A percentile compares a stretch with the other conserved stretches of the same genome.
Conservation (phyloP, 805 yeast species). For the Martiniozyma abietophila region DNA sequence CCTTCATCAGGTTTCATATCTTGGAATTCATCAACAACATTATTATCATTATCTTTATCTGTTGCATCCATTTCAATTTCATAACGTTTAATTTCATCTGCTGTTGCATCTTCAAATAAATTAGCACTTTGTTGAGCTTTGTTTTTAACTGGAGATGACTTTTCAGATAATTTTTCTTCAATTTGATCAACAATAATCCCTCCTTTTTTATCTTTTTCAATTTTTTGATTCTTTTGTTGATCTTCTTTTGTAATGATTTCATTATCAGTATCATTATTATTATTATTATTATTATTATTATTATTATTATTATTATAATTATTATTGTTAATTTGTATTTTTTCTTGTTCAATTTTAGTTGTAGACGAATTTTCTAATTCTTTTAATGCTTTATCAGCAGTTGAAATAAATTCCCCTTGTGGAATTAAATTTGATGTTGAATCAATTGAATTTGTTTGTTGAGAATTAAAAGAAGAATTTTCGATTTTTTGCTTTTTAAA, state of each 20-base stretch:
- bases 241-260: no score
- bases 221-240: no score
- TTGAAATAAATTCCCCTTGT: not conserved
- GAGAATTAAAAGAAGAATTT: no score
- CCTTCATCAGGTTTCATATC: constrained; percentile 12
- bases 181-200: constrained; percentile 1
- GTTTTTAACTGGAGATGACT: not conserved
- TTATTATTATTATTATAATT: not conserved
- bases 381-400: constrained; percentile 10
- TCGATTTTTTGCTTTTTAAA: no score
- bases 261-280: no score
- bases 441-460: no score
- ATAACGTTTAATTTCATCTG: constrained; percentile 21
- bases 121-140: constrained; percentile 15
- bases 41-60: constrained; percentile 1
- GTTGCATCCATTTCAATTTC: not conserved
- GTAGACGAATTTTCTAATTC: constrained; percentile 24
- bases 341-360: constrained; percentile 18
- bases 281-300: not conserved
- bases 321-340: not conserved
- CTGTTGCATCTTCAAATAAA: constrained; percentile 25
- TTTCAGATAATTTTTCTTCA: not conserved
- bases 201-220: constrained; percentile 4
- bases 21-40: constrained; percentile 4
- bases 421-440: not conserved